Conservation (phyloP, 768 basidiomycete genomes). For the Coprinopsis marcescibilis region DNA sequence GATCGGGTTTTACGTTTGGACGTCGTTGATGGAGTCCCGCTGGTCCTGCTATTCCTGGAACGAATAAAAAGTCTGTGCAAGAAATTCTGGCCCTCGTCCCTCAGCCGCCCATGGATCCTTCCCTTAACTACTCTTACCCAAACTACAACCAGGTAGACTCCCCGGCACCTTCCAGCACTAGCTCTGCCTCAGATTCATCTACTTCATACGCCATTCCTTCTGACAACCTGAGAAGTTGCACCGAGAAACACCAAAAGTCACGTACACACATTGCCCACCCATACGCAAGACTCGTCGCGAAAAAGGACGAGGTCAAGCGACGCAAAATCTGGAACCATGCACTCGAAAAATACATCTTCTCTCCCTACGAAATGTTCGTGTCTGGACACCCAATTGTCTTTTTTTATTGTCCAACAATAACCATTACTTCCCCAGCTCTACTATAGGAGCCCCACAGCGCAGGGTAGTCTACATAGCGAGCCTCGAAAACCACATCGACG, state of each 20-base stretch:
- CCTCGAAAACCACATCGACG: constrained; percentile 68
- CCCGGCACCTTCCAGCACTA: no score
- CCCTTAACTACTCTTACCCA: not conserved
- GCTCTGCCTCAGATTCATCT: constrained; percentile 1
- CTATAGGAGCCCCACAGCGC: constrained; percentile 59
- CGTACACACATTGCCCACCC: constrained; percentile 46
- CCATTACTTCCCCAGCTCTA: constrained; percentile 42
- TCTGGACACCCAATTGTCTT: not conserved
- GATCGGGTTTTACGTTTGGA: not conserved
- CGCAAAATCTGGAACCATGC: constrained; percentile 76
- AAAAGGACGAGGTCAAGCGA: constrained; percentile 57
- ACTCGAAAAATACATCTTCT: constrained; percentile 68
- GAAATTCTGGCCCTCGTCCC: not conserved
- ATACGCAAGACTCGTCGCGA: constrained; percentile 64
- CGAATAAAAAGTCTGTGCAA: not conserved
- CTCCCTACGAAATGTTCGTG: constrained; percentile 58
- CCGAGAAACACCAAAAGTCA: constrained; percentile 9
- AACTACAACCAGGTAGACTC: not conserved
- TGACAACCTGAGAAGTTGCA: not conserved
- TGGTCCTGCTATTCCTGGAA: not conserved
- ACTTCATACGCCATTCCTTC: not conserved
- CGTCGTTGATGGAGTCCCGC: not conserved
- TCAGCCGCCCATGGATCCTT: not conserved
- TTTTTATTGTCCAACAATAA: constrained; percentile 1
- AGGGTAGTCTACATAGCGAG: constrained; percentile 69